Percentiles rank a stretch among this genome's conserved stretches.
phyloP scores from a whole-genome alignment of 2,329 filamentous ascomycete genomes.

The Lasiodiplodia sp. region DNA sequence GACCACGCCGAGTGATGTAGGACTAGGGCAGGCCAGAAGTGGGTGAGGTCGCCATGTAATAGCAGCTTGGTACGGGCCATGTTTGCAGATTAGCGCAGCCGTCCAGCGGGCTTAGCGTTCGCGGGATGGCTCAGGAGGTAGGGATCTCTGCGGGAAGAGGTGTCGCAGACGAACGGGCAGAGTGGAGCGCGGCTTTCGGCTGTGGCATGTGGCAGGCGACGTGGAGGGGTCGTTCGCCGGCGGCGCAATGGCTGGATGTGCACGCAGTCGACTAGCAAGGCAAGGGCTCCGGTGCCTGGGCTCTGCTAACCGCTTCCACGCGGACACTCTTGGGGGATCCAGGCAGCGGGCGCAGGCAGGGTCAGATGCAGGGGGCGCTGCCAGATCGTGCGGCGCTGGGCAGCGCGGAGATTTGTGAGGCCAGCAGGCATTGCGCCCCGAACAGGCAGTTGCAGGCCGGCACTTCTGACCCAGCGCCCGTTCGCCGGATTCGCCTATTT shows the following conservation, averaged over 20 bases:
- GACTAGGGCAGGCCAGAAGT: background rate
- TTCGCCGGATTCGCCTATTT: slow-evolving; percentile 19
- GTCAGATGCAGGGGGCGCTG: slow-evolving; percentile 23
- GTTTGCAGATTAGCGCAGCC: slow-evolving; percentile 4
- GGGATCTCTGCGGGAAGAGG: slow-evolving; percentile 12
- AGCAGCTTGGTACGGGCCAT: background rate
- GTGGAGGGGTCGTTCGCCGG: slow-evolving; percentile 5
- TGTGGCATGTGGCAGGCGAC: slow-evolving; percentile 10
- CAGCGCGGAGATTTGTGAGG: slow-evolving; percentile 25
- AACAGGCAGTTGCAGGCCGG: slow-evolving; percentile 12
- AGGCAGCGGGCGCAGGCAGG: slow-evolving; percentile 8
- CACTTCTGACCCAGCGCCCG: slow-evolving; percentile 23
- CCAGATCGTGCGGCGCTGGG: slow-evolving; percentile 20
- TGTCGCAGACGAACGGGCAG: slow-evolving; percentile 11
- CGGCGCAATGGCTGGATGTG: slow-evolving; percentile 4
- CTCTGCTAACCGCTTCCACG: slow-evolving; percentile 11
- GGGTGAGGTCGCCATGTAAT: background rate
- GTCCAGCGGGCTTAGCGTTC: slow-evolving; percentile 7
- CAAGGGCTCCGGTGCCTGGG: background rate
- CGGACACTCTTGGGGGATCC: slow-evolving; percentile 2
- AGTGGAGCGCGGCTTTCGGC: slow-evolving; percentile 14
- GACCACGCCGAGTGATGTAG: slow-evolving; percentile 13
- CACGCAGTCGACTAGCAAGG: slow-evolving; percentile 1
- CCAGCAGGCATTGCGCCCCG: background rate
- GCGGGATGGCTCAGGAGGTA: slow-evolving; percentile 21